Percentiles rank a stretch among this genome's conserved stretches.
These are phyloP conservation scores for Cudoniella acicularis DNA, from an alignment of 495 filamentous ascomycete species.

Conservation along the genomic window DNA sequence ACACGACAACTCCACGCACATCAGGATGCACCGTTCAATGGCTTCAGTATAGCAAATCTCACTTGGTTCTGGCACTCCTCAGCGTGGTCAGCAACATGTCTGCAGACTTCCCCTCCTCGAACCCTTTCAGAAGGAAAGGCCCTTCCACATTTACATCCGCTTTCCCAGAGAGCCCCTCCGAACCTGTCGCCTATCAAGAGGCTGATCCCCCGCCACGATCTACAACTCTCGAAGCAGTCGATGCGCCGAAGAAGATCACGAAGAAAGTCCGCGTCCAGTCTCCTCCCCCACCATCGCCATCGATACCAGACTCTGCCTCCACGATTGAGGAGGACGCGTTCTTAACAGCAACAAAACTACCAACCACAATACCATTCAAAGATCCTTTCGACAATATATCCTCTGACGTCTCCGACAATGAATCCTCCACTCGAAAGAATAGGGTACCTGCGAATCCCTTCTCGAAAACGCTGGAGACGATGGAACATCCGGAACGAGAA, in stretches of 20 bases:
- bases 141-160: constrained; percentile 2
- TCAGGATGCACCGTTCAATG: constrained; percentile 3
- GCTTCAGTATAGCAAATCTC: constrained; percentile 3
- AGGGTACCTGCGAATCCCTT: constrained; percentile 47
- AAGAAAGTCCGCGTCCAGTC: constrained; percentile 56
- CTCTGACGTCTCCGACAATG: constrained; percentile 21
- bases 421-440: neutral
- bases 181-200: constrained; percentile 14
- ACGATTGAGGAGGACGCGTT: constrained; percentile 23
- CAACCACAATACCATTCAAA: constrained; percentile 23
- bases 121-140: constrained; percentile 28
- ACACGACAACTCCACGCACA: neutral
- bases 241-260: constrained; percentile 34
- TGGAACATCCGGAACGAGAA: constrained; percentile 32
- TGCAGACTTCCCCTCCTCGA: constrained; percentile 24
- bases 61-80: constrained; percentile 4
- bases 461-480: constrained; percentile 40
- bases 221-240: constrained; percentile 1
- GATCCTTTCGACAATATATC: constrained; percentile 21
- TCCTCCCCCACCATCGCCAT: constrained; percentile 47
- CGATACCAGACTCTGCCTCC: constrained; percentile 29
- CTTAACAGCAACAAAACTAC: constrained; percentile 30
- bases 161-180: constrained; percentile 2
- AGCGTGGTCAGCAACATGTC: constrained; percentile 14
- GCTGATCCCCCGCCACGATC: constrained; percentile 1